phyloP scores from a whole-genome alignment of 2,329 filamentous ascomycete species.

The Mollisiaceae sp. region DNA sequence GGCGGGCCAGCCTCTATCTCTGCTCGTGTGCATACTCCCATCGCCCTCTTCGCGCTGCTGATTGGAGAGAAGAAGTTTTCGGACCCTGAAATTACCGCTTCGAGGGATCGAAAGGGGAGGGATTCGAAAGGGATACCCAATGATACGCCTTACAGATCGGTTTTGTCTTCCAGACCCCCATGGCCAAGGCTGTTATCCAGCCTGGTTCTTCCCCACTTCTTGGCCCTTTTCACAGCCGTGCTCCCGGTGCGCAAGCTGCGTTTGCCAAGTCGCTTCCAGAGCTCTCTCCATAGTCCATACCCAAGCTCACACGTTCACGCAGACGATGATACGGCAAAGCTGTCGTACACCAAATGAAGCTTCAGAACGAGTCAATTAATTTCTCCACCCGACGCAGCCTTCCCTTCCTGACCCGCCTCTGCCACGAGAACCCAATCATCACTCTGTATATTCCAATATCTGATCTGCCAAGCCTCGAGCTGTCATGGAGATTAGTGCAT shows the following conservation, averaged over 20 bases:
- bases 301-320: background rate
- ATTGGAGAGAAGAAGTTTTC: background rate
- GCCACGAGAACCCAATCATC: background rate
- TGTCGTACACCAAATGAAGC: background rate
- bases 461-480: background rate
- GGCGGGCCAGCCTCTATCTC: conserved; percentile 11
- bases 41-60: background rate
- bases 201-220: conserved; percentile 12
- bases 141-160: background rate
- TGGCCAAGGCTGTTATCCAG: conserved; percentile 22
- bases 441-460: background rate
- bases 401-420: background rate
- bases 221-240: conserved; percentile 7
- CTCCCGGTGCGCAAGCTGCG: background rate
- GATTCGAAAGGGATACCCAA: background rate
- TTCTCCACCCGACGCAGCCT: background rate
- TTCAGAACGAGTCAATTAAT: background rate
- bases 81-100: conserved; percentile 12
- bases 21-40: conserved; percentile 1
- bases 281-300: conserved; percentile 11
- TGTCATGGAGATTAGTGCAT: conserved; percentile 21
- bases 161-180: background rate
- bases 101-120: background rate
- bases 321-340: too few relatives aligned
- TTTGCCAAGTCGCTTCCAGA: conserved; percentile 6